These are phyloP conservation scores for Cavenderia fasciculata DNA, from an alignment of 78 protist species.

Conservation along the genomic window DNA sequence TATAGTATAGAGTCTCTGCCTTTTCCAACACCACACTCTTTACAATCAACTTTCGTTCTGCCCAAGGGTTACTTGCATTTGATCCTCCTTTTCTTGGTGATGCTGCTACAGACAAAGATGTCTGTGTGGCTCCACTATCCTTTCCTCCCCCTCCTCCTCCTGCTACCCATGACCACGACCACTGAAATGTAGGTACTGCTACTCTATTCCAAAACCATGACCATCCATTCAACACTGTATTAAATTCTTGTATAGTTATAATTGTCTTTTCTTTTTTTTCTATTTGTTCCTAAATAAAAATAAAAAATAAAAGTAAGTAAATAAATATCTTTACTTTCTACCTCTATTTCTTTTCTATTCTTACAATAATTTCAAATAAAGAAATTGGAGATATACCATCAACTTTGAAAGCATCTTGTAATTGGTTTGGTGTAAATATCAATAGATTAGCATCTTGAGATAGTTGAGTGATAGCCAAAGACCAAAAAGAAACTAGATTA, in stretches of 20 bases:
- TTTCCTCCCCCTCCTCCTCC: no score
- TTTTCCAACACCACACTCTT: neutral
- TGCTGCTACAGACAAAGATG: neutral
- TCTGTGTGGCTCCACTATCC: slow-evolving; percentile 8
- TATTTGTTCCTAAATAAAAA: neutral
- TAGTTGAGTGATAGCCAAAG: neutral
- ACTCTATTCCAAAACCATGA: slow-evolving; percentile 38
- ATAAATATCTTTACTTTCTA: neutral
- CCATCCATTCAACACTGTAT: slow-evolving; percentile 17
- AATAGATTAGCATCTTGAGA: slow-evolving; percentile 8
- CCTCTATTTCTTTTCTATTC: neutral
- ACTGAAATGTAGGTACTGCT: slow-evolving; percentile 19
- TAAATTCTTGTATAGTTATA: slow-evolving; percentile 4
- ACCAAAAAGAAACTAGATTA: slow-evolving; percentile 52
- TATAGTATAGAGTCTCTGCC: slow-evolving; percentile 25
- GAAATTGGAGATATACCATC: slow-evolving; percentile 47
- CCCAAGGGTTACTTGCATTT: no score
- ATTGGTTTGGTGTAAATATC: slow-evolving; percentile 28
- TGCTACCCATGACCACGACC: neutral
- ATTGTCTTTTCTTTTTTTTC: neutral
- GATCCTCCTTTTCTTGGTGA: neutral
- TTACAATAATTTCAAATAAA: slow-evolving; percentile 28
- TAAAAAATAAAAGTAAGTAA: neutral
- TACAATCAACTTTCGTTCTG: neutral
- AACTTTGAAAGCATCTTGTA: slow-evolving; percentile 16